Percentiles rank a stretch among this genome's conserved stretches.
Evolutionary conservation across 164 flowering plant species (phyloP).

Genomic region (Cinnamomum micranthum): DNA sequence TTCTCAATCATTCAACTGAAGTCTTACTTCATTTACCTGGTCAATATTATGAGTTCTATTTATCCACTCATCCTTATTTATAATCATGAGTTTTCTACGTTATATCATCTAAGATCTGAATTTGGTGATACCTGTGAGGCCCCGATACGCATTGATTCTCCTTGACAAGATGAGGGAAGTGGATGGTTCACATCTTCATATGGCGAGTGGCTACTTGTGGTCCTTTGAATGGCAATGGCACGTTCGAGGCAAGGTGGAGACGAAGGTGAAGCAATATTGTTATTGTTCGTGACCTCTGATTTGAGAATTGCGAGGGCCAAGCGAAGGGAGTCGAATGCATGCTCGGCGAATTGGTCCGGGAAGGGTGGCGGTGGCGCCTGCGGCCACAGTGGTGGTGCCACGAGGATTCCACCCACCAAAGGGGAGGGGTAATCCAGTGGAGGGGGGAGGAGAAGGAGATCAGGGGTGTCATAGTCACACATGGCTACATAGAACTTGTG

Average conservation of each 20-base stretch:
- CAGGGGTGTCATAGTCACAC: slow-evolving; percentile 20
- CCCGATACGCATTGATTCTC: slow-evolving; percentile 52
- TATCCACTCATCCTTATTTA: too few relatives aligned
- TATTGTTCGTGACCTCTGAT: slow-evolving; percentile 13
- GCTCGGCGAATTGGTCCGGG: background rate
- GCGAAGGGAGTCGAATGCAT: background rate
- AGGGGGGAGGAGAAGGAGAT: slow-evolving; percentile 73
- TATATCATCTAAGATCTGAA: background rate
- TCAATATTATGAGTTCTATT: too few relatives aligned
- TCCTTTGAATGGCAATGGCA: slow-evolving; percentile 44
- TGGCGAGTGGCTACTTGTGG: slow-evolving; percentile 58
- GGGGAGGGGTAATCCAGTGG: background rate
- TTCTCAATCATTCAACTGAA: too few relatives aligned
- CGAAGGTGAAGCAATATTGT: slow-evolving; percentile 44
- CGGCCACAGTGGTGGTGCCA: background rate
- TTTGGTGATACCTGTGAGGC: slow-evolving; percentile 45
- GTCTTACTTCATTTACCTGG: too few relatives aligned
- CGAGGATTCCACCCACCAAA: too few relatives aligned
- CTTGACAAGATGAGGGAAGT: slow-evolving; percentile 16
- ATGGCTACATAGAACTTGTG: background rate
- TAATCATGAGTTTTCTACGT: too few relatives aligned
- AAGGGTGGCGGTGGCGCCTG: background rate
- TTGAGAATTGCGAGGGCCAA: slow-evolving; percentile 18
- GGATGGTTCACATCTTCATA: slow-evolving; percentile 6
- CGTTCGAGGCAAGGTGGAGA: slow-evolving; percentile 29